Evolutionary conservation across 2,329 filamentous ascomycete genomes (phyloP).

Genomic region (Herpotrichia juniperi): DNA sequence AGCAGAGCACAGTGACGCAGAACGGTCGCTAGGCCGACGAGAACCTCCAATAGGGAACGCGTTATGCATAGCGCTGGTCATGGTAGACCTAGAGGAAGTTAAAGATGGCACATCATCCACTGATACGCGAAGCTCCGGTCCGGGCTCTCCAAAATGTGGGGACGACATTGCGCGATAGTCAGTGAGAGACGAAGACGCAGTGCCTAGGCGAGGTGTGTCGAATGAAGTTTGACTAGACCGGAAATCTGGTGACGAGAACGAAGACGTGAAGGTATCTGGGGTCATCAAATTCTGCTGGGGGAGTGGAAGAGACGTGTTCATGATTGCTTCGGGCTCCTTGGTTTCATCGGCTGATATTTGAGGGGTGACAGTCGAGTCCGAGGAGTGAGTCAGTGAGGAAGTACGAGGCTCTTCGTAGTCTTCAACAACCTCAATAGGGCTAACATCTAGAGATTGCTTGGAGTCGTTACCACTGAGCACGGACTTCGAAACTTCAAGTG

Average conservation of each 20-base stretch:
- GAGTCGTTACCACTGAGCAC: conserved; percentile 9
- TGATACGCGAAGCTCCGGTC: conserved; percentile 73
- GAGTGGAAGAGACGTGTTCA: conserved; percentile 46
- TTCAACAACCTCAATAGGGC: conserved; percentile 52
- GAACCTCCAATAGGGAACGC: conserved; percentile 49
- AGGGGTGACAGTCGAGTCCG: conserved; percentile 55
- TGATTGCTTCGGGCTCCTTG: conserved; percentile 45
- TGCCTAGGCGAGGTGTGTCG: conserved; percentile 75
- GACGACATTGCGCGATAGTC: conserved; percentile 76
- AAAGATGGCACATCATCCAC: conserved; percentile 76
- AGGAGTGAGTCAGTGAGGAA: conserved; percentile 56
- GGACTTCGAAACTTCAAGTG: conserved; percentile 24
- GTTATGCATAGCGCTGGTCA: conserved; percentile 70
- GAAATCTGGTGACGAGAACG: conserved; percentile 68
- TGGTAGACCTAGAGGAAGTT: conserved; percentile 78
- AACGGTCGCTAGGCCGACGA: conserved; percentile 51
- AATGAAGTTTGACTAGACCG: conserved; percentile 68
- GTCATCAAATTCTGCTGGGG: conserved; percentile 63
- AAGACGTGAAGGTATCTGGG: conserved; percentile 65
- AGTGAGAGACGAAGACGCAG: conserved; percentile 73
- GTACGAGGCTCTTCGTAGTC: conserved; percentile 56
- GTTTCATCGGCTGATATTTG: conserved; percentile 33
- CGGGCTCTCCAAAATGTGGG: conserved; percentile 73
- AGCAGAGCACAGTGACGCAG: conserved; percentile 49
- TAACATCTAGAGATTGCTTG: conserved; percentile 28